Evolutionary conservation across 805 yeast species (phyloP).

Genomic region (Saturnispora zaruensis): DNA sequence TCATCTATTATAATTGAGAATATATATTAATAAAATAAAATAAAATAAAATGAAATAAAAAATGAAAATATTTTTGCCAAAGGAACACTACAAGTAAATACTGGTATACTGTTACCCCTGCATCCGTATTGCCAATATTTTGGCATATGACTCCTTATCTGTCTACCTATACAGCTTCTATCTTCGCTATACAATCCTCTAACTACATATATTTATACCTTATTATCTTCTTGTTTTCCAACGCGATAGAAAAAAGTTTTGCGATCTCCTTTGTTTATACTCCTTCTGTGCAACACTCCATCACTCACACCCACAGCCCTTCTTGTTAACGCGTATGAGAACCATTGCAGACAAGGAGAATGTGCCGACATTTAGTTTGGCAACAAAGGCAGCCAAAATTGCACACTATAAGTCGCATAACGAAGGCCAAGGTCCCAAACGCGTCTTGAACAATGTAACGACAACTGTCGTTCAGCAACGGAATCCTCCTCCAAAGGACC

Average conservation of each 20-base stretch:
- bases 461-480: background rate
- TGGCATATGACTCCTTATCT: too few relatives aligned
- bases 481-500: background rate
- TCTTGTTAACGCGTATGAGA: background rate
- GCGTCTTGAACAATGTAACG: background rate
- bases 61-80: too few relatives aligned
- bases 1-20: background rate
- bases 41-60: too few relatives aligned
- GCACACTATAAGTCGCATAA: background rate
- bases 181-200: too few relatives aligned
- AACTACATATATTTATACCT: too few relatives aligned
- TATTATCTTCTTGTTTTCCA: too few relatives aligned
- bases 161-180: too few relatives aligned
- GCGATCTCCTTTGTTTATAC: background rate
- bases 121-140: too few relatives aligned
- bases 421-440: background rate
- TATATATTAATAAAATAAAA: too few relatives aligned
- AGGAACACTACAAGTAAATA: too few relatives aligned
- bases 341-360: background rate
- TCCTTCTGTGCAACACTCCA: background rate
- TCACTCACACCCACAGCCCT: background rate
- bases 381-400: background rate
- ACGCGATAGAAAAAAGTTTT: background rate
- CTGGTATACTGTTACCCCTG: too few relatives aligned
- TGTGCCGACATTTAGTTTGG: background rate